A percentile compares a stretch with the other conserved stretches of the same genome.
Conservation (phyloP, 2,329 filamentous ascomycete genomes). For the Huntiella savannae region DNA sequence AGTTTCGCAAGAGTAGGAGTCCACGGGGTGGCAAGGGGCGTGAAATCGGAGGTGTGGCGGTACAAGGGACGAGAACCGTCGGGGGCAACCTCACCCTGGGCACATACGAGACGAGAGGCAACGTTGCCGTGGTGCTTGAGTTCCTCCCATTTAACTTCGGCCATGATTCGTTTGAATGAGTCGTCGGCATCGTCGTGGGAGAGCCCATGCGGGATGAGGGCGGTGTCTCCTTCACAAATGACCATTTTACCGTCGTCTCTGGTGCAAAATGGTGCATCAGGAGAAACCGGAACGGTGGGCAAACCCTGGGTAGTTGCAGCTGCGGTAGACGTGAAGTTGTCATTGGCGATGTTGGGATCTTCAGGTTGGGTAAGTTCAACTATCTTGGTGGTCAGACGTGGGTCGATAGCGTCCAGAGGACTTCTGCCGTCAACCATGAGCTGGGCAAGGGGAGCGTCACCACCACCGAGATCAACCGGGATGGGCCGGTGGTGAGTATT, state of each 20-base stretch:
- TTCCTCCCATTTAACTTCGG: slow-evolving; percentile 69
- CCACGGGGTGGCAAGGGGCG: slow-evolving; percentile 58
- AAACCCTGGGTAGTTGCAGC: no score
- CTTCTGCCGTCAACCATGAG: no score
- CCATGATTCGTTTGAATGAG: slow-evolving; percentile 50
- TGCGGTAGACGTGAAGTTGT: no score
- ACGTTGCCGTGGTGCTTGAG: slow-evolving; percentile 88
- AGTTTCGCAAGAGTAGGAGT: slow-evolving; percentile 53
- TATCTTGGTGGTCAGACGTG: no score
- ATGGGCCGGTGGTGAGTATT: no score
- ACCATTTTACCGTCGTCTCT: not conserved
- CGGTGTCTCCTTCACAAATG: slow-evolving; percentile 68
- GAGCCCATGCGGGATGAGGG: slow-evolving; percentile 52
- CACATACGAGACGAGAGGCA: slow-evolving; percentile 77
- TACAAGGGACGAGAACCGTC: slow-evolving; percentile 78
- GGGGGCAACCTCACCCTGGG: slow-evolving; percentile 52
- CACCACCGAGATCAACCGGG: no score
- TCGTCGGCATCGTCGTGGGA: slow-evolving; percentile 32
- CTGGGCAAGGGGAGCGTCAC: not conserved
- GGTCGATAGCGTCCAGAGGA: no score
- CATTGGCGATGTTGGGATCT: no score
- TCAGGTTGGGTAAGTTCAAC: no score
- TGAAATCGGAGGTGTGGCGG: slow-evolving; percentile 80
- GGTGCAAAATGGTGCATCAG: no score
- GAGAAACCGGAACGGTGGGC: no score